Conservation (phyloP, 768 basidiomycete genomes). For the Psilocybe tampanensis region DNA sequence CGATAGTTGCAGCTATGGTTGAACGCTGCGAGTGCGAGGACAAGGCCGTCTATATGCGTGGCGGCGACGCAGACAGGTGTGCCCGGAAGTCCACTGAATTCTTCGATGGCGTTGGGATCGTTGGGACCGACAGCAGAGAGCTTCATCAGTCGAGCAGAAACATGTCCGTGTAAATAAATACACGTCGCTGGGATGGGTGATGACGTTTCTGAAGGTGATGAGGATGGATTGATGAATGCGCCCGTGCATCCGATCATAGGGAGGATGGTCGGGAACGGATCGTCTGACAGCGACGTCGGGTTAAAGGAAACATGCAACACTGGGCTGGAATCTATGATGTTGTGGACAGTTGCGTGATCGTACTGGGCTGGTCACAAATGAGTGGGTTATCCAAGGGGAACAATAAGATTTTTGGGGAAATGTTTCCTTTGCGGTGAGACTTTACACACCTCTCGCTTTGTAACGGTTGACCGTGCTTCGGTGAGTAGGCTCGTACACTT, state of each 20-base stretch:
- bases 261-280: constrained; percentile 29
- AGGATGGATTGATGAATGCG: constrained; percentile 9
- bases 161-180: constrained; percentile 27
- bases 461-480: constrained; percentile 3
- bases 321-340: constrained; percentile 24
- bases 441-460: not conserved
- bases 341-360: constrained; percentile 24
- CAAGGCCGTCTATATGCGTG: constrained; percentile 28
- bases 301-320: constrained; percentile 29
- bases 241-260: constrained; percentile 29
- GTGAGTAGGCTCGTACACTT: not conserved
- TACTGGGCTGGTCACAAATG: constrained; percentile 9
- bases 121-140: constrained; percentile 20
- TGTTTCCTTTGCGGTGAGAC: not conserved
- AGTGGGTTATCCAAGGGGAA: no score
- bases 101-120: constrained; percentile 6
- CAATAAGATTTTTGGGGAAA: no score
- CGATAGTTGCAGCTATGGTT: constrained; percentile 32
- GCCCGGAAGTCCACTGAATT: constrained; percentile 14
- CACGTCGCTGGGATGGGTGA: constrained; percentile 8
- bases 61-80: constrained; percentile 29
- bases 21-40: constrained; percentile 30
- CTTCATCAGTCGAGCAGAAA: constrained; percentile 14
- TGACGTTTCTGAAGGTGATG: constrained; percentile 1
- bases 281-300: constrained; percentile 20